A percentile compares a stretch with the other conserved stretches of the same genome.
Conservation (phyloP, 1,139 yeast genomes). For the Zygosaccharomyces pseudobailii region DNA sequence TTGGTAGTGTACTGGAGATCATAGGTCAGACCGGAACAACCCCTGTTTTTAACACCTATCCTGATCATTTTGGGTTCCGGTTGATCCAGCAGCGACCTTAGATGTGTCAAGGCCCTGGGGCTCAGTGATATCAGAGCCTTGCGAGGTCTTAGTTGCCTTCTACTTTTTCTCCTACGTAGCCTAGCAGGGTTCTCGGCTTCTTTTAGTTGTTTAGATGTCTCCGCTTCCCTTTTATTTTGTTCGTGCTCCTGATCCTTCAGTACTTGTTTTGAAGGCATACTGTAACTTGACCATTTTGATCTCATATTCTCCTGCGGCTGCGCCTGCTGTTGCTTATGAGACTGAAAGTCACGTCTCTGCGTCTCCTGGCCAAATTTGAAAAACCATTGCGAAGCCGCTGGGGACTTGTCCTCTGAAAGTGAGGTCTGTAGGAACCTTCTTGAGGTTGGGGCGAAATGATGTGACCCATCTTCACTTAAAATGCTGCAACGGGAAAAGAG, state of each 20-base stretch:
- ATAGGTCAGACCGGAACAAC: slow-evolving; percentile 93
- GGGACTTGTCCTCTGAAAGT: slow-evolving; percentile 9
- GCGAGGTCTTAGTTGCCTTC: slow-evolving; percentile 72
- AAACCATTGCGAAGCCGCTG: slow-evolving; percentile 11
- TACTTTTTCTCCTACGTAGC: slow-evolving; percentile 41
- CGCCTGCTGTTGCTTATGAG: slow-evolving; percentile 5
- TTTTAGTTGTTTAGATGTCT: slow-evolving; percentile 6
- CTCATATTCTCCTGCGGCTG: not conserved
- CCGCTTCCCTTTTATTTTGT: slow-evolving; percentile 3
- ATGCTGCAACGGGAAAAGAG: slow-evolving; percentile 7
- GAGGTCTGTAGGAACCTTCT: slow-evolving; percentile 19
- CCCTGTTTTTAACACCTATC: slow-evolving; percentile 91
- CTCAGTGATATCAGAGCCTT: slow-evolving; percentile 84
- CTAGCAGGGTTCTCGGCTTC: slow-evolving; percentile 28
- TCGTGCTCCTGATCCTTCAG: slow-evolving; percentile 15
- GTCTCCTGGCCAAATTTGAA: slow-evolving; percentile 10
- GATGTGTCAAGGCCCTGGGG: slow-evolving; percentile 67
- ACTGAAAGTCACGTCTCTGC: slow-evolving; percentile 7
- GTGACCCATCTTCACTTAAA: slow-evolving; percentile 4
- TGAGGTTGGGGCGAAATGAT: slow-evolving; percentile 4
- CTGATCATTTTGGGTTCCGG: slow-evolving; percentile 88
- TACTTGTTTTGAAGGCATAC: slow-evolving; percentile 26
- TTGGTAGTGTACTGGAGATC: slow-evolving; percentile 82
- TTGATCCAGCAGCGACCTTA: slow-evolving; percentile 59
- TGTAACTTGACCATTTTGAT: slow-evolving; percentile 29